A percentile compares a stretch with the other conserved stretches of the same genome.
phyloP scores from a whole-genome alignment of 2,329 filamentous ascomycete genomes.

The Acrodontium crateriforme region DNA sequence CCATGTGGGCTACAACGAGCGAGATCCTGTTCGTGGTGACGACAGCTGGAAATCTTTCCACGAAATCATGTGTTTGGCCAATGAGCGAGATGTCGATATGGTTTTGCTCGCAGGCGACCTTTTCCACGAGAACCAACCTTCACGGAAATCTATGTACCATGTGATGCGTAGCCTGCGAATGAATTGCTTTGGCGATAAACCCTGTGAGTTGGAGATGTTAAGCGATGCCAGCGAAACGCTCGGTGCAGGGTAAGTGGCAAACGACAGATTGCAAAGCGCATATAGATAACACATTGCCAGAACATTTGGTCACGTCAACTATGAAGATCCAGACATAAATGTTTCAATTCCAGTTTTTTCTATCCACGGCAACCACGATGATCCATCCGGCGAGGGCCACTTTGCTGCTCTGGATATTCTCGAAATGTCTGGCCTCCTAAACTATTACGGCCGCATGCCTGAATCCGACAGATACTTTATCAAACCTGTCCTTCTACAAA shows the following conservation, averaged over 20 bases:
- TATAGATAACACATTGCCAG: constrained; percentile 16
- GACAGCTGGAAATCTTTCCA: constrained; percentile 96
- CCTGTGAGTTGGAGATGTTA: constrained; percentile 86
- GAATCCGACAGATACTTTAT: constrained; percentile 88
- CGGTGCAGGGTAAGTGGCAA: constrained; percentile 23
- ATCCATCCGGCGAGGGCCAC: constrained; percentile 91
- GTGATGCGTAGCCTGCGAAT: constrained; percentile 89
- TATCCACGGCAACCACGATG: constrained; percentile 96
- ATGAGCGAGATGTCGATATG: constrained; percentile 89
- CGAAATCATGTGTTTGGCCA: constrained; percentile 82
- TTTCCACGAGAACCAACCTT: constrained; percentile 97
- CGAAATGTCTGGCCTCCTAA: constrained; percentile 79
- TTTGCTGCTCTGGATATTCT: constrained; percentile 82
- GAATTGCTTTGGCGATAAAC: constrained; percentile 90
- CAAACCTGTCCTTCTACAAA: constrained; percentile 85
- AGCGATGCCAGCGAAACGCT: constrained; percentile 89
- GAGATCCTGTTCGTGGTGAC: constrained; percentile 84
- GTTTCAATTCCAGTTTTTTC: constrained; percentile 95
- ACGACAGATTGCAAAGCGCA: not conserved
- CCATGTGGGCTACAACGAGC: constrained; percentile 92
- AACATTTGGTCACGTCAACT: constrained; percentile 88
- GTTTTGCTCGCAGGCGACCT: constrained; percentile 86
- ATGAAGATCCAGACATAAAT: constrained; percentile 94
- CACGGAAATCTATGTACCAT: constrained; percentile 88
- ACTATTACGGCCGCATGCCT: constrained; percentile 87